phyloP scores from a whole-genome alignment of 2,329 filamentous ascomycete genomes.

The Lecanoromycetidae sp. region DNA sequence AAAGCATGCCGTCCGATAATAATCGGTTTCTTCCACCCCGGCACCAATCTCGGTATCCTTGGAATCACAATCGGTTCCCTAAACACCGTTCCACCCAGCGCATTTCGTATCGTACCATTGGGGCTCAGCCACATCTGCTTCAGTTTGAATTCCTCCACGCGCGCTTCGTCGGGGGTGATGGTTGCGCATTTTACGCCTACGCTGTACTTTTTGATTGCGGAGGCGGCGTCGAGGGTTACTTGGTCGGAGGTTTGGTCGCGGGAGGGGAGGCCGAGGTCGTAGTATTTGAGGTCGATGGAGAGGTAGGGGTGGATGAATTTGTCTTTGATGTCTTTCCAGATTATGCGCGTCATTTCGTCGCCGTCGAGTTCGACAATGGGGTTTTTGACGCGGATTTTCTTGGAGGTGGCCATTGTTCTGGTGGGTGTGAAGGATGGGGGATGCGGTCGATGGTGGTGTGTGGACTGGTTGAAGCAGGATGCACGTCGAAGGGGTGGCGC shows the following conservation, averaged over 20 bases:
- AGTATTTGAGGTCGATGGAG: conserved; percentile 97
- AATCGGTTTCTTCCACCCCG: conserved; percentile 97
- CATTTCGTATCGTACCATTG: conserved; percentile 71
- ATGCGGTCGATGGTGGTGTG: neutral
- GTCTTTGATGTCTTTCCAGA: conserved; percentile 99
- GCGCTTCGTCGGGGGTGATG: conserved; percentile 93
- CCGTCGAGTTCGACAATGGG: conserved; percentile 96
- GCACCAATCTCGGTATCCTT: conserved; percentile 81
- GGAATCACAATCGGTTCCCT: conserved; percentile 96
- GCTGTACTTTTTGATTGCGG: conserved; percentile 97
- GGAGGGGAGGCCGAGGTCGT: conserved; percentile 85
- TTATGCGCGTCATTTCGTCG: conserved; percentile 92
- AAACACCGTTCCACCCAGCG: conserved; percentile 84
- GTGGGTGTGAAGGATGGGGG: neutral
- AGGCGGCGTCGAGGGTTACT: conserved; percentile 87
- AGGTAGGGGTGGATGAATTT: conserved; percentile 94
- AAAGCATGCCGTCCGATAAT: conserved; percentile 98
- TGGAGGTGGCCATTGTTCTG: conserved; percentile 33
- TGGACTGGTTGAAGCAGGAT: neutral
- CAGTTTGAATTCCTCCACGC: conserved; percentile 94
- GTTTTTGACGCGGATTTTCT: conserved; percentile 99
- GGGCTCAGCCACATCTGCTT: conserved; percentile 99
- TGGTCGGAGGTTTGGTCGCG: conserved; percentile 92
- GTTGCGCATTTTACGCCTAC: conserved; percentile 99
- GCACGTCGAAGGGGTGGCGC: neutral